Conservation (phyloP, 164 flowering plant species). For the Nymphaea colorata region DNA sequence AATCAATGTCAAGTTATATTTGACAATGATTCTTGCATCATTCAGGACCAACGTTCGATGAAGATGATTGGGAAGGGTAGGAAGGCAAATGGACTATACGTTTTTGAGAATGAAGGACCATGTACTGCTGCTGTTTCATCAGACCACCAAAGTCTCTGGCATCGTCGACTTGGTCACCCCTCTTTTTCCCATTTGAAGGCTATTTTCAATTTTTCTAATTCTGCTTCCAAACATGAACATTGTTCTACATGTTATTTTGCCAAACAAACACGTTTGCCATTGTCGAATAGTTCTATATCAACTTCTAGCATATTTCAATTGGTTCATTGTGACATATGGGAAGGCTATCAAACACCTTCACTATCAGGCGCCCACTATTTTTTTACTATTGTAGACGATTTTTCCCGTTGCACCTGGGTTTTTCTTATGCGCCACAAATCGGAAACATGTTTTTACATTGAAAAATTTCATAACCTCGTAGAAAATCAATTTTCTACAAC, state of each 20-base stretch:
- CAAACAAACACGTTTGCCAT: not conserved
- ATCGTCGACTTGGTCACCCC: not conserved
- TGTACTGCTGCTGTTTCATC: not conserved
- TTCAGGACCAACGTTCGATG: not conserved
- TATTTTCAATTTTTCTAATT: not conserved
- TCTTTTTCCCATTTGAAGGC: not conserved
- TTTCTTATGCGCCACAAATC: no score
- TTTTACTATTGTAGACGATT: not conserved
- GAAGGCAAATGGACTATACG: slow-evolving; percentile 3
- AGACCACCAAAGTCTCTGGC: not conserved
- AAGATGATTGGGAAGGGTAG: slow-evolving; percentile 5
- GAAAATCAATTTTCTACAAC: no score
- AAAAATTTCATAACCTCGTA: no score
- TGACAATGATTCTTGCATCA: not conserved
- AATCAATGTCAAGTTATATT: not conserved
- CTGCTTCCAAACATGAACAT: not conserved
- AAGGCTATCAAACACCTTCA: not conserved
- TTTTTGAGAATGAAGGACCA: not conserved
- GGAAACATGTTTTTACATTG: no score
- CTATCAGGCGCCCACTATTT: not conserved
- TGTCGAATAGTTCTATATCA: not conserved
- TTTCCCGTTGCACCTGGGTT: no score
- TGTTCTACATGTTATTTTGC: not conserved
- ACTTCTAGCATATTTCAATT: not conserved
- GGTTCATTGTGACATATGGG: slow-evolving; percentile 1